Base-by-base conservation (phyloP, 176 grass and related monocot species). In the Pontederia crassipes region DNA sequence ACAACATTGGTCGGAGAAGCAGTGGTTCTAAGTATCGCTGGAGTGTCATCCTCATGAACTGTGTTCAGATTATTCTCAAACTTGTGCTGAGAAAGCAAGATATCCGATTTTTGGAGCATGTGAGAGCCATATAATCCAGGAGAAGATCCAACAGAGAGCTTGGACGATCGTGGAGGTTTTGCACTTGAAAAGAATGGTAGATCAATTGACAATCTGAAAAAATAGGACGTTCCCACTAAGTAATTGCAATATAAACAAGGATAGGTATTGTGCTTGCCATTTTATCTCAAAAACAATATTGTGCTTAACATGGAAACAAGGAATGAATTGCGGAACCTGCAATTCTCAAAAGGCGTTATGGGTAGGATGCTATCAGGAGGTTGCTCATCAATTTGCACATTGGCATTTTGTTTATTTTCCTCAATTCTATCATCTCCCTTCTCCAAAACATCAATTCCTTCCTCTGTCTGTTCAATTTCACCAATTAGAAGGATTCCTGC, bases 161-260 rank as follows among this genome's bases (percentile, higher is more conserved):
- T 81, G 12, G 69, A 68, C 48, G 81, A 74, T 56, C 83, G 85
- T 52, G 93, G 87, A 18, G 84, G 84, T 45, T 98, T 98, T 66
- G 76, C 81, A 58, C 68, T 88, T 46, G 92, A 88, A 77, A 85
- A 97, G 54, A 68, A 85, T 52, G 83, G 84, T 49, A 70, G 66
- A 52, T 97, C 82, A 46, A 92, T 52, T 49, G 75, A 75, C 28
- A 48, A 79, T 61, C 93, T 98, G 32, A 40, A 40, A 84, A 81
- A 67, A 51, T 40, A 55, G 12, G 51, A 51, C 17, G 52, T 10
- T 59, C 55, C n/a, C 24, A 26, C 15, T 64, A 55, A 58, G 71
- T 28, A 62, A 45, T 67, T 66, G 16, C 10, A 11, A 20, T 9
- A 65, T 14, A 49, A 18, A 0, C 24, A 14, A 12, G 46, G 49